Evolutionary conservation across 805 yeast genomes (phyloP), one percentile per base, ranked within the genome.

Genomic region (Sugiyamaella qingdaonensis): DNA sequence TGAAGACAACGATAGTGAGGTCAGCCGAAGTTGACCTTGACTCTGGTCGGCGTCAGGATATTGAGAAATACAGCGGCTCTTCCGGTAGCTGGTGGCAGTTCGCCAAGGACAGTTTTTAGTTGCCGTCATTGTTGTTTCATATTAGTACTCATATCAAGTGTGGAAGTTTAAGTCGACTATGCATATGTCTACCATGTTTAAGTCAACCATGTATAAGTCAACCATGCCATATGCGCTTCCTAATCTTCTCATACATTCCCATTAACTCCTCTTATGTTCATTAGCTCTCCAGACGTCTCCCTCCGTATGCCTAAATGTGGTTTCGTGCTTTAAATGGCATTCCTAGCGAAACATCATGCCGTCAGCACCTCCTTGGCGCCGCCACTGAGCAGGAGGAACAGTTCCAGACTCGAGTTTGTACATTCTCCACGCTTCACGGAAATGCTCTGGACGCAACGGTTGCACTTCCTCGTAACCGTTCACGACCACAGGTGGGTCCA

Each of bases 341-440:
- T 24, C 10, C 61, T 63, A 86, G 60, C 92, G 72, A 60, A 86
- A 88, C 76, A 86, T 68, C 66, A 77, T 66, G 0, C 92, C 92
- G 61, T 83, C 86, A 1, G 84, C 80, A 3, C 84, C 84, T 11
- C 88, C 88, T 63, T 85, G 88, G 7, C 76, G 68, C 53, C 91
- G 74, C 88, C 91, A 86, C 50, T 81, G 80, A 1, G 84, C 78
- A 9, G 74, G 73, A 4, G 86, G 81, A 1, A 82, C 77, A 2
- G 82, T 78, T 32, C 85, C 82, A 49, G 78, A 80, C 62, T 90
- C 96, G 42, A 77, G 58, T 58, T 80, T 81, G 59, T 84, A 86
- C 46, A 86, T 67, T 60, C 95, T 74, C 92, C 95, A 88, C 0
- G 97, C 97, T 61, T 89, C 96, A 48, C 95, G 71, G 29, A 91